Percentiles rank a stretch among this genome's conserved stretches.
These are phyloP conservation scores for Silene coronaria DNA, from an alignment of 179 eudicot genomes.

Conservation along the genomic window DNA sequence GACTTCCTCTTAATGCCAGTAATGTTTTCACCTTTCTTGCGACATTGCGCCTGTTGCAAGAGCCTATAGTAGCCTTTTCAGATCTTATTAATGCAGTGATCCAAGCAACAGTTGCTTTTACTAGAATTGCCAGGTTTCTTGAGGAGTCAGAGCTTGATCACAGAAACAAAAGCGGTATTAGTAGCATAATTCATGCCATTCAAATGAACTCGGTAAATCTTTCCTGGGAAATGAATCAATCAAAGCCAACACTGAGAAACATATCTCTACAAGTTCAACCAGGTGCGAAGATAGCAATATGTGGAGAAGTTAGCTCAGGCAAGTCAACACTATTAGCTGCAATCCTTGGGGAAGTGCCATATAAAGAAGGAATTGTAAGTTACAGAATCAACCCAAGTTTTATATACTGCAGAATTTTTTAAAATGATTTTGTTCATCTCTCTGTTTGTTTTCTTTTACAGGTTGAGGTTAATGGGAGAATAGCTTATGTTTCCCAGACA, in stretches of 20 bases:
- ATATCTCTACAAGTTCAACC: conserved; percentile 27
- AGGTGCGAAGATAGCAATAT: conserved; percentile 50
- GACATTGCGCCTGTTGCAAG: conserved; percentile 11
- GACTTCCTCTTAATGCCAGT: conserved; percentile 15
- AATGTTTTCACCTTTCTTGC: conserved; percentile 15
- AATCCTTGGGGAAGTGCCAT: conserved; percentile 64
- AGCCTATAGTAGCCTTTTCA: conserved; percentile 4
- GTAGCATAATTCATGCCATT: neutral
- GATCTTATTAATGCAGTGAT: conserved; percentile 6
- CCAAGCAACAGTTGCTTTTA: conserved; percentile 12
- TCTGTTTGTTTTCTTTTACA: conserved; percentile 11
- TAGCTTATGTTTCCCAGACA: conserved; percentile 68
- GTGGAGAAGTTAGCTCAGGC: conserved; percentile 63
- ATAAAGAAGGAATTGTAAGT: conserved; percentile 54
- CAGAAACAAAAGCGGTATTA: neutral
- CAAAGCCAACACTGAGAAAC: conserved; percentile 10
- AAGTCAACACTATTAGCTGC: conserved; percentile 52
- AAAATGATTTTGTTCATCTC: neutral
- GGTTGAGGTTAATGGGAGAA: conserved; percentile 52
- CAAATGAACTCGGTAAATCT: neutral
- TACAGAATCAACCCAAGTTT: neutral
- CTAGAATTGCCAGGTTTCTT: conserved; percentile 13
- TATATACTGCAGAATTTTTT: neutral
- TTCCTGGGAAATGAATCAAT: conserved; percentile 10
- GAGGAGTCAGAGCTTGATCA: conserved; percentile 1